Evolutionary conservation across 2,329 filamentous ascomycete genomes (phyloP).

Genomic region (Aspergillus sp.): DNA sequence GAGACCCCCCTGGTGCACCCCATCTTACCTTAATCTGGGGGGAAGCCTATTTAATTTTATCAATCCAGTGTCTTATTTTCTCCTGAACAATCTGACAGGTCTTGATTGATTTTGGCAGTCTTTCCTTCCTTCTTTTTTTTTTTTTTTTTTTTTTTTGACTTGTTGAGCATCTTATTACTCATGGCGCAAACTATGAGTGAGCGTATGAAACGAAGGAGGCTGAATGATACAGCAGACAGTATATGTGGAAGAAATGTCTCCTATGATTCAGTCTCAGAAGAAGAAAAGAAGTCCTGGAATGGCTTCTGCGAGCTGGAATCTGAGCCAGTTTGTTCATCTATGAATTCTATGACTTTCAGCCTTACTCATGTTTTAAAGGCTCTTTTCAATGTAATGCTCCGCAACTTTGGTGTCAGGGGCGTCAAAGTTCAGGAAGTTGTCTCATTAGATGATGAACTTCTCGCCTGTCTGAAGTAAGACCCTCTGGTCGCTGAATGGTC

Average conservation of each 20-base stretch:
- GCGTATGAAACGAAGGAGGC: slow-evolving; percentile 29
- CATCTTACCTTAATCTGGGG: neutral
- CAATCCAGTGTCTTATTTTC: neutral
- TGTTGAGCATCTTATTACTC: neutral
- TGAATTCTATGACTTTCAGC: neutral
- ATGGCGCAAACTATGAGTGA: slow-evolving; percentile 25
- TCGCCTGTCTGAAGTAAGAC: slow-evolving; percentile 63
- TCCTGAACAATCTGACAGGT: neutral
- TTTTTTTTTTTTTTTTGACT: neutral
- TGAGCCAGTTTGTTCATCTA: slow-evolving; percentile 66
- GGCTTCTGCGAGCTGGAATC: slow-evolving; percentile 74
- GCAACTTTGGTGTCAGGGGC: slow-evolving; percentile 71
- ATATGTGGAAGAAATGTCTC: slow-evolving; percentile 20
- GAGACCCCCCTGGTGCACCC: neutral
- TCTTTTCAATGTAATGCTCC: slow-evolving; percentile 82
- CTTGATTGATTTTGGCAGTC: neutral
- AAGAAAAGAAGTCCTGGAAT: slow-evolving; percentile 46
- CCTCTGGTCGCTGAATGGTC: neutral
- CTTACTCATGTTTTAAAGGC: slow-evolving; percentile 50
- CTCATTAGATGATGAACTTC: slow-evolving; percentile 64
- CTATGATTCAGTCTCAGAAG: slow-evolving; percentile 30
- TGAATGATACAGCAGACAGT: slow-evolving; percentile 22
- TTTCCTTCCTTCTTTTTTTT: neutral
- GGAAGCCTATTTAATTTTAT: neutral
- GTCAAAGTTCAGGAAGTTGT: slow-evolving; percentile 77